Base-by-base conservation (phyloP, 495 filamentous ascomycete species). In the Venustampulla echinocandica region DNA sequence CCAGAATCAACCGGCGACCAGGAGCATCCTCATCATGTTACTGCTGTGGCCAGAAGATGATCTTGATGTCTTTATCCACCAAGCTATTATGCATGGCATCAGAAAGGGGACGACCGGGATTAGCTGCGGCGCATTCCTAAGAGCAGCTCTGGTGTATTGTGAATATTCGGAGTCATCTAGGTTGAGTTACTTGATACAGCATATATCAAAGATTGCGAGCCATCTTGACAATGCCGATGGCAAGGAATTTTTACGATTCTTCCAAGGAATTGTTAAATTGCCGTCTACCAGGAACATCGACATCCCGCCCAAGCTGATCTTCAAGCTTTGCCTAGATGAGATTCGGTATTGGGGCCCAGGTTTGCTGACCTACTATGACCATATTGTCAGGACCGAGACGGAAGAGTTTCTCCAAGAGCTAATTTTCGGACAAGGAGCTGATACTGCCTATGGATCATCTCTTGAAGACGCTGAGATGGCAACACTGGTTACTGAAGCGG, bases 301-400 rank as follows among this genome's bases (percentile, higher is more conserved):
- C 10, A 38, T 69, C 3, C 49, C 54, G 4, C 54, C 65, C 27
- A 56, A 60, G 23, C 43, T 66, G 51, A 72, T 77, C 37, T 53
- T 56, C 38, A 58, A 55, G 19, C 56, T 65, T 25, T 68, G 76
- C 10, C 63, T 81, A n/a, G 67, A 76, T 6, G 69, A 64, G 14
- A 61, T 87, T 10, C 69, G 74, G 0, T 62, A 71, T 25, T 89
- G 83, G 81, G 80, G 69, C 1, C 85, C 86, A 6, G 71, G 77
- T 2, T 57, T 92, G 3, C 50, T 59, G 23, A 47, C 43, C 6
- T 48, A 45, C 37, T 56, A 46, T 21, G 57, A 59, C 7, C 18
- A 14, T 11, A 17, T n/a, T 0, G 51, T 60, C 14, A 35, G 57
- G 13, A 10, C 27, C 10, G 52, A 52, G 2, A 60, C 54, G 4